Conservation (phyloP, 441 rosid species). For the Euphorbia neoarborescens region DNA sequence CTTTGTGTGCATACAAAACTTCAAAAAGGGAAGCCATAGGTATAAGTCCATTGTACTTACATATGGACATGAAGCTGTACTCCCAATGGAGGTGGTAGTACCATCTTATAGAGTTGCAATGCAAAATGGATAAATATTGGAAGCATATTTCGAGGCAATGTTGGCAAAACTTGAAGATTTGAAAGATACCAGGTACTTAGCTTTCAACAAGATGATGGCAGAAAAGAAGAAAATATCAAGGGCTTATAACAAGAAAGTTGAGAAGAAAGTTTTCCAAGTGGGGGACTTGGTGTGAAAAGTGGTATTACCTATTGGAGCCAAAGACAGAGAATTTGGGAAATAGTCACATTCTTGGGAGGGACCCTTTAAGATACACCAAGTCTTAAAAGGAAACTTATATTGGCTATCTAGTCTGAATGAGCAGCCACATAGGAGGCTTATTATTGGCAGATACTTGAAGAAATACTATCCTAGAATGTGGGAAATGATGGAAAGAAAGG, state of each 20-base stretch:
- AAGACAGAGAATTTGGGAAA: background rate
- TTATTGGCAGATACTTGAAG: background rate
- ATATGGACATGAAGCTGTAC: too few relatives aligned
- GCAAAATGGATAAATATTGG: background rate
- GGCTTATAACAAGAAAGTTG: background rate
- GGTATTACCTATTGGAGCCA: background rate
- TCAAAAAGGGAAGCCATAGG: too few relatives aligned
- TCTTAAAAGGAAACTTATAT: background rate
- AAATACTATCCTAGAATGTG: background rate
- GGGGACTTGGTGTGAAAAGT: background rate
- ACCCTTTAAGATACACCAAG: background rate
- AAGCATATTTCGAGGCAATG: background rate
- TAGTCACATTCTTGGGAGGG: background rate
- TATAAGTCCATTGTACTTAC: too few relatives aligned
- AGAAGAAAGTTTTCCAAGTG: background rate
- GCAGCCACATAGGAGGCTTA: background rate
- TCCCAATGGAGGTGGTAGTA: too few relatives aligned
- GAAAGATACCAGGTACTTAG: too few relatives aligned
- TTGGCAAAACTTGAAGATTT: background rate
- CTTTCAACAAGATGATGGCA: background rate
- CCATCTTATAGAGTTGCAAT: too few relatives aligned
- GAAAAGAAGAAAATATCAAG: background rate
- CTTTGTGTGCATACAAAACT: too few relatives aligned
- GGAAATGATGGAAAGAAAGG: too few relatives aligned
- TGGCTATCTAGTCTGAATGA: background rate